Conservation (phyloP, 1,139 yeast genomes). For the Nematodospora anomalae region DNA sequence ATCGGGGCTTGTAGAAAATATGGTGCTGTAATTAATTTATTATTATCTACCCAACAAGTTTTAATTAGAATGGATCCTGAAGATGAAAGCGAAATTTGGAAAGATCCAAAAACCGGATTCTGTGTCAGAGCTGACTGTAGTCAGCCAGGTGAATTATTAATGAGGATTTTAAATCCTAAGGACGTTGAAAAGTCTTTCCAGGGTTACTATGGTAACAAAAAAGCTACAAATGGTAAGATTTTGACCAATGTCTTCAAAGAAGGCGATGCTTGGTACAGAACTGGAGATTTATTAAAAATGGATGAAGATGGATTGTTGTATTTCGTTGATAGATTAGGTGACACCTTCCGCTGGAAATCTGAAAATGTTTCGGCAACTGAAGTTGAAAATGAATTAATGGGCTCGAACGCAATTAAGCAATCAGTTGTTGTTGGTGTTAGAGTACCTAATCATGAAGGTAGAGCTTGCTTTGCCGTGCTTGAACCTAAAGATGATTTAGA, state of each 20-base stretch:
- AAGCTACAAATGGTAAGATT: conserved; percentile 77
- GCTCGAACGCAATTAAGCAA: conserved; percentile 56
- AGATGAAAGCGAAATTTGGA: conserved; percentile 68
- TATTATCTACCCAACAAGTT: conserved; percentile 57
- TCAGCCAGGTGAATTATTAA: conserved; percentile 87
- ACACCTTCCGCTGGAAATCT: conserved; percentile 95
- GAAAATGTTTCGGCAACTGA: conserved; percentile 95
- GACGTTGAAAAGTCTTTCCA: conserved; percentile 75
- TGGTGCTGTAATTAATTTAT: conserved; percentile 60
- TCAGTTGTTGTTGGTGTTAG: conserved; percentile 87
- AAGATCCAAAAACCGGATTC: conserved; percentile 72
- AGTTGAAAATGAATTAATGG: conserved; percentile 74
- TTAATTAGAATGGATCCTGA: conserved; percentile 79
- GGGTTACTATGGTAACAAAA: conserved; percentile 82
- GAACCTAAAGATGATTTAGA: conserved; percentile 46
- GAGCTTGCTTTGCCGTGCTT: conserved; percentile 88
- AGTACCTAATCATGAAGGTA: conserved; percentile 88
- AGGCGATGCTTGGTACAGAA: conserved; percentile 91
- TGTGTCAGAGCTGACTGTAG: conserved; percentile 36
- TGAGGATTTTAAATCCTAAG: conserved; percentile 66
- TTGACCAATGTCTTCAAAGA: conserved; percentile 68
- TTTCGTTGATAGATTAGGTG: conserved; percentile 92
- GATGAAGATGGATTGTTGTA: conserved; percentile 73
- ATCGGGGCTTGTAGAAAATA: conserved; percentile 88
- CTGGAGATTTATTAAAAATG: conserved; percentile 77